phyloP scores from a whole-genome alignment of 768 basidiomycete species.

The Hygrophoropsis aurantiaca region DNA sequence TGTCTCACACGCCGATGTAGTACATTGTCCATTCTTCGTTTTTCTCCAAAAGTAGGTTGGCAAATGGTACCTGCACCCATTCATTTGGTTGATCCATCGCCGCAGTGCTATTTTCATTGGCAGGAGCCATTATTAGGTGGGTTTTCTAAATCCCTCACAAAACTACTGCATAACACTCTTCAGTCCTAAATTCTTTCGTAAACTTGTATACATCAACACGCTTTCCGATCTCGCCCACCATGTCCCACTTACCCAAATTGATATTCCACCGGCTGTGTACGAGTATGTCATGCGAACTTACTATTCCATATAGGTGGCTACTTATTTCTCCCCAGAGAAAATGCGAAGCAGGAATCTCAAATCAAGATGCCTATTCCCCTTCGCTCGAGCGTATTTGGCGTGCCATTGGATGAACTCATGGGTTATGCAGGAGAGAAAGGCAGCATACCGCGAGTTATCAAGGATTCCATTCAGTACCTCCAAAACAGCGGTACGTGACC shows the following conservation, averaged over 20 bases:
- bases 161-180: neutral
- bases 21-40: conserved; percentile 87
- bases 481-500: conserved; percentile 48
- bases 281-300: conserved; percentile 49
- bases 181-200: conserved; percentile 89
- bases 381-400: conserved; percentile 71
- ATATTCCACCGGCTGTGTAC: conserved; percentile 81
- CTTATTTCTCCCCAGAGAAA: conserved; percentile 55
- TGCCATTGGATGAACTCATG: conserved; percentile 82
- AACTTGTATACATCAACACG: conserved; percentile 73
- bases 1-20: conserved; percentile 32
- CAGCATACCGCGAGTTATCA: conserved; percentile 77
- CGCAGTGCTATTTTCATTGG: conserved; percentile 84
- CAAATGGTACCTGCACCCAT: neutral
- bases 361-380: conserved; percentile 65
- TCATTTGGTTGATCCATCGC: conserved; percentile 9
- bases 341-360: conserved; percentile 68
- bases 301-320: neutral
- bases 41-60: conserved; percentile 76
- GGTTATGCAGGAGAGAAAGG: conserved; percentile 82
- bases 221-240: conserved; percentile 75
- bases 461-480: conserved; percentile 71
- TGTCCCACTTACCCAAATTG: conserved; percentile 85
- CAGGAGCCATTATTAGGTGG: conserved; percentile 86
- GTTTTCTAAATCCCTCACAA: conserved; percentile 3